Percentiles rank a stretch among this genome's conserved stretches.
Conservation (phyloP, 305 asterid species). For the Ilex paraguariensis region DNA sequence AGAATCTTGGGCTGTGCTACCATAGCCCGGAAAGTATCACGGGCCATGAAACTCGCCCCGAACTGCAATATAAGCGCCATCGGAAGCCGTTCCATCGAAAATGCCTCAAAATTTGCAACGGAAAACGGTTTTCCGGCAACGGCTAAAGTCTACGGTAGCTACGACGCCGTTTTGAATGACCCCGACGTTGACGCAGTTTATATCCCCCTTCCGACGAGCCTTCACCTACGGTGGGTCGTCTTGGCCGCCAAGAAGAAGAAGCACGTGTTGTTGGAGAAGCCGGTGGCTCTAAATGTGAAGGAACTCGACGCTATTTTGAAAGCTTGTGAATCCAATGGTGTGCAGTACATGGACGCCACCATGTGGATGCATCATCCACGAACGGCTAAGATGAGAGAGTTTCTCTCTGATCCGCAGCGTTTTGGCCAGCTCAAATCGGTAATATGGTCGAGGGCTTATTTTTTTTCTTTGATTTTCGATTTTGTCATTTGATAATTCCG, state of each 20-base stretch:
- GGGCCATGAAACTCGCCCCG: neutral
- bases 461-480: neutral
- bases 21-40: neutral
- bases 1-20: conserved; percentile 1
- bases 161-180: conserved; percentile 1
- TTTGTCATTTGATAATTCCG: neutral
- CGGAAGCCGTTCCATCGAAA: neutral
- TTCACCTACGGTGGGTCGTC: neutral
- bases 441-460: neutral
- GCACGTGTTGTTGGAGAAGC: conserved; percentile 1
- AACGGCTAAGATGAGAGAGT: neutral
- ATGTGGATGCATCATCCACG: conserved; percentile 3
- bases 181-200: conserved; percentile 2
- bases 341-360: conserved; percentile 5
- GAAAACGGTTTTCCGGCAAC: neutral
- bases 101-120: neutral
- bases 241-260: neutral
- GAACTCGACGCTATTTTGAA: neutral
- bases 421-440: neutral
- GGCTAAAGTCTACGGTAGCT: neutral
- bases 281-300: neutral
- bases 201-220: neutral
- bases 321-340: neutral
- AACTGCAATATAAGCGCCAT: neutral
- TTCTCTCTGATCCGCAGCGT: conserved; percentile 2